Evolutionary conservation across 2,329 filamentous ascomycete species (phyloP), one percentile per base, ranked within the genome.

Genomic region (Mycosphaerella sp.): DNA sequence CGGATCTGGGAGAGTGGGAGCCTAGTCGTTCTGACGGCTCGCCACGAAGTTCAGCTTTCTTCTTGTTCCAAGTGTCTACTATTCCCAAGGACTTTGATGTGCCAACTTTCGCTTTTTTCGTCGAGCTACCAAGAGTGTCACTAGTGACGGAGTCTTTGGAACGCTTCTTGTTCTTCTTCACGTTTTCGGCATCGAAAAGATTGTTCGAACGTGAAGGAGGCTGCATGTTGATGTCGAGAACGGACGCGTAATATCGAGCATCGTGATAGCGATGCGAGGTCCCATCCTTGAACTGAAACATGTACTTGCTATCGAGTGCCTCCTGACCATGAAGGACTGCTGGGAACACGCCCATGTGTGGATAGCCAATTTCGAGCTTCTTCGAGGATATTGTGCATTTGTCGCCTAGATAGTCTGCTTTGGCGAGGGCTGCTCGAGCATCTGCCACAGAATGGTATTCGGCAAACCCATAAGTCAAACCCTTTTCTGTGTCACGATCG

Each of bases 271-370:
- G 49, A 35, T 56, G 55, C n/a, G 27, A 37, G 12, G 21, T 44
- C 28, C 59, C 61, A 14, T 49, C 43, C 27, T 35, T 36, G 32
- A 58, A 43, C 17, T 55, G 44, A 35, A 64, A 54, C 10, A 40
- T 45, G 46, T 52, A 58, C 45, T 49, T 41, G 18, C 46, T 17
- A 28, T 56, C 14, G 78, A 77, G 0, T 78, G 73, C 4, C 17
- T 35, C 25, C 16, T 48, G 45, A 14, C 45, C 45, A 75, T 75
- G 6, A 77, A 85, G 75, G 39, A 86, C 84, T 0, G 86, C 87
- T 10, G 90, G 80, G 62, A 94, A 93, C 2, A 93, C 87, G 4
- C 87, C 87, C n/a, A 86, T 81, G 58, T 93, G 87, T 35, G 90
- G 89, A 59, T 86, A 89, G 39, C 80, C 85, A 18, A 88, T 76